A percentile compares a stretch with the other conserved stretches of the same genome.
These are phyloP conservation scores for Gliomastix tumulicola DNA, from an alignment of 2,329 filamentous ascomycete species.

Conservation along the genomic window DNA sequence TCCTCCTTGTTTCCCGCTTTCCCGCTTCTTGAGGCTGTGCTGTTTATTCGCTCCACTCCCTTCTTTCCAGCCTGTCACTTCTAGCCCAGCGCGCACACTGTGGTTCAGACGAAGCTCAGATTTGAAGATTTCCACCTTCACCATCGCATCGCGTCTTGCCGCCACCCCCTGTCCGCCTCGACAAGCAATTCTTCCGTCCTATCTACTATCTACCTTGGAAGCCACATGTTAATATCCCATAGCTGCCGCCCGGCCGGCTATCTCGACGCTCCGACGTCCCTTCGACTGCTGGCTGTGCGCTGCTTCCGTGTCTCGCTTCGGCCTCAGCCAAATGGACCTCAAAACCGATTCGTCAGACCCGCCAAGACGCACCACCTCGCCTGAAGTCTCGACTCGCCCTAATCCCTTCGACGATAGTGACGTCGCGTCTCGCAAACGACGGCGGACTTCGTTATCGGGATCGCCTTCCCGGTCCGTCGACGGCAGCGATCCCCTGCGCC, in stretches of 20 bases:
- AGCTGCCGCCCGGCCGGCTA: conserved; percentile 46
- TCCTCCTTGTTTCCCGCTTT: too few relatives aligned
- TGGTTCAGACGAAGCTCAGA: too few relatives aligned
- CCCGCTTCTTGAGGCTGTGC: too few relatives aligned
- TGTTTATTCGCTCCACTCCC: too few relatives aligned
- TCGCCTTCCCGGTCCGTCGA: not conserved
- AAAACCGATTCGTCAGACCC: conserved; percentile 40
- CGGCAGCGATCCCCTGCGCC: not conserved
- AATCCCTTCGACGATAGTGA: conserved; percentile 59
- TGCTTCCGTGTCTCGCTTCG: conserved; percentile 22
- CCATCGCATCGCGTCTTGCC: too few relatives aligned
- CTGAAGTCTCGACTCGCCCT: conserved; percentile 56
- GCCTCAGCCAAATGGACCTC: conserved; percentile 47
- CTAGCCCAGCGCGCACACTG: too few relatives aligned
- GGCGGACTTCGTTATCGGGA: conserved; percentile 34
- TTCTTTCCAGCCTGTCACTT: too few relatives aligned
- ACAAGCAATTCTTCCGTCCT: too few relatives aligned
- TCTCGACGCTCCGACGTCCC: conserved; percentile 44
- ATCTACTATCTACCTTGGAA: too few relatives aligned
- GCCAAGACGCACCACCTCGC: conserved; percentile 52
- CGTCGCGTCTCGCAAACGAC: conserved; percentile 51
- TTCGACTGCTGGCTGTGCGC: conserved; percentile 27
- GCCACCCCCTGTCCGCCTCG: too few relatives aligned
- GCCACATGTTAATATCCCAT: conserved; percentile 53
- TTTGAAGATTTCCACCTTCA: too few relatives aligned